Evolutionary conservation across 441 rosid genomes (phyloP), one percentile per base, ranked within the genome.

Genomic region (Pelargonium fulgidum): DNA sequence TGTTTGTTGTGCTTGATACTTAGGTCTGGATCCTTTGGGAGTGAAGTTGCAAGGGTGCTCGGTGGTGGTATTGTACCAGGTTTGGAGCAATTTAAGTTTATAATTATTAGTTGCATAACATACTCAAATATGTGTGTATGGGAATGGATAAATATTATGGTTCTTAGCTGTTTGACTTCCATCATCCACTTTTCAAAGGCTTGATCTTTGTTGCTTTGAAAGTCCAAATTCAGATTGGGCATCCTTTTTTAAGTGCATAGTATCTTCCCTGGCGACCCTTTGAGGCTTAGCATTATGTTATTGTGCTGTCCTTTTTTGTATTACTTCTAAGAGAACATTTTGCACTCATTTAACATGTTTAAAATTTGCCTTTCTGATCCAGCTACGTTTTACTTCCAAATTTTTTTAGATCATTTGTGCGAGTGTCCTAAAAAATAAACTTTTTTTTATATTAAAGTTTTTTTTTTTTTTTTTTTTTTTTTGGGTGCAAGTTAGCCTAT

Each of bases 61-160:
- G 98, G 98, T 70, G 96, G 97, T 73, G 98, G 98, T 50, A 83
- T 93, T 76, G 95, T 91, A 41, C 97, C 98, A 88, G 97, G 98
- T 92, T 78, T 42, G 68, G 6, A 73, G 62, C 68, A 64, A 61
- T 75, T 66, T 73, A 58, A 67, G 33, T 62, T 48, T 13, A 12
- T 48, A 12, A 6, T 48, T 48, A 17, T 13, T 48, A 12, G 56
- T 48, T 12, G 14, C 56, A n/a, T 48, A 3, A n/a, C n/a, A 48
- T 11, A 4, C 56, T 11, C 56, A 48, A 48, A 11, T 14, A 13
- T 48, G n/a, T 17, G 13, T 14, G n/a, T 48, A 48, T 48, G 16
- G 16, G 16, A 48, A 10, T 48, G 54, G 14, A 16, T 48, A 48
- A 48, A 48, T 48, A 48, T 48, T 48, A 48, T 14, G 13, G 56